phyloP scores from a whole-genome alignment of 2,329 filamentous ascomycete species.

The Talaromyces sp. region DNA sequence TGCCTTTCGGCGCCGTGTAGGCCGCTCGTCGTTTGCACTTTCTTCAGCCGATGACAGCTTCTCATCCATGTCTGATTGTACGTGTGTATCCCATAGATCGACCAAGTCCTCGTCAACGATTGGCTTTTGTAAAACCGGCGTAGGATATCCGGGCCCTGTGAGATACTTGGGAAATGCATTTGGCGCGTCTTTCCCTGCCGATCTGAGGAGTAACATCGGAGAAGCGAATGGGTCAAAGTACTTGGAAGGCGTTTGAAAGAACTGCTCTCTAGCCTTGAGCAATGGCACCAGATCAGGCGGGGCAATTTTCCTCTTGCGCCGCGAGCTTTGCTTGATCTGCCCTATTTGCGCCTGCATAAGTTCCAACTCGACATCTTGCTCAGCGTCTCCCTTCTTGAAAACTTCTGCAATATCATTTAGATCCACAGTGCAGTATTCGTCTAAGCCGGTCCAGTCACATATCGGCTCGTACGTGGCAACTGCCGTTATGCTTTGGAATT shows the following conservation, averaged over 20 bases:
- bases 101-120: slow-evolving; percentile 4
- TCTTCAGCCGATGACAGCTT: not conserved
- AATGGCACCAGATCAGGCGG: slow-evolving; percentile 31
- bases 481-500: slow-evolving; percentile 28
- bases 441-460: slow-evolving; percentile 37
- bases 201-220: slow-evolving; percentile 39
- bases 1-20: slow-evolving; percentile 29
- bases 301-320: slow-evolving; percentile 9
- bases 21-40: slow-evolving; percentile 1
- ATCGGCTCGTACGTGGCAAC: slow-evolving; percentile 32
- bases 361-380: not conserved
- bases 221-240: slow-evolving; percentile 44
- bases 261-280: slow-evolving; percentile 28
- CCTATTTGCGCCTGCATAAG: slow-evolving; percentile 5
- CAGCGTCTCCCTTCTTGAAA: not conserved
- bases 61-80: slow-evolving; percentile 5
- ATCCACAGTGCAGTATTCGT: slow-evolving; percentile 32
- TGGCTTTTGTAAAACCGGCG: slow-evolving; percentile 24
- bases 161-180: slow-evolving; percentile 28
- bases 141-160: slow-evolving; percentile 29
- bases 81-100: slow-evolving; percentile 12
- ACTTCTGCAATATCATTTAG: slow-evolving; percentile 2
- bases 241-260: slow-evolving; percentile 34
- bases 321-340: slow-evolving; percentile 15
- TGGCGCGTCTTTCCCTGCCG: slow-evolving; percentile 36